These are phyloP conservation scores for Candida xyloterini DNA, from an alignment of 805 yeast species.

Conservation along the genomic window DNA sequence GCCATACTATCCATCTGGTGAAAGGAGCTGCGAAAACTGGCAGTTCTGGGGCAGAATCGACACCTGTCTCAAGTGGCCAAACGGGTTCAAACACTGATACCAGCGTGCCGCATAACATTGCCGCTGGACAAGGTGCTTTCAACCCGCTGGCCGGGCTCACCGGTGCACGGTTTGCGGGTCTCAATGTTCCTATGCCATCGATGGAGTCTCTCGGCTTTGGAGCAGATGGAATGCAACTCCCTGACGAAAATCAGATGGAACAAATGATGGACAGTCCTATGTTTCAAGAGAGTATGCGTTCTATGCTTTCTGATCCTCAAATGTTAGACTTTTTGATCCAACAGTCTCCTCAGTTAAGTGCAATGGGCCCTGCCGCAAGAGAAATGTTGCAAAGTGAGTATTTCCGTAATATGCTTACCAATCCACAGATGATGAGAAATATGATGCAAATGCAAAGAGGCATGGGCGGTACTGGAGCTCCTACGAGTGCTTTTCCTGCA, in stretches of 20 bases:
- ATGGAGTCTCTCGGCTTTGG: constrained; percentile 64
- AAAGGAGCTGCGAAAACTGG: constrained; percentile 58
- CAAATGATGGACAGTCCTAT: constrained; percentile 78
- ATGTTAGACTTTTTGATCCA: constrained; percentile 79
- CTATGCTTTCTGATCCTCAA: constrained; percentile 81
- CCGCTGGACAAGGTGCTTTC: constrained; percentile 85
- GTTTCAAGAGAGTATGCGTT: constrained; percentile 77
- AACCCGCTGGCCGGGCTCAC: constrained; percentile 91
- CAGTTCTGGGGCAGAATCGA: constrained; percentile 20
- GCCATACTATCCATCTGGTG: constrained; percentile 86
- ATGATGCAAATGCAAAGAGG: constrained; percentile 72
- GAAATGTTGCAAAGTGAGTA: constrained; percentile 80
- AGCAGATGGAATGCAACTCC: constrained; percentile 85
- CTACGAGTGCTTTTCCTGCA: constrained; percentile 41
- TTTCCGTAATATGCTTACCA: constrained; percentile 73
- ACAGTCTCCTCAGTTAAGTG: constrained; percentile 79
- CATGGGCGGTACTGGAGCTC: constrained; percentile 36
- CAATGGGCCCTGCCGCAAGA: constrained; percentile 87
- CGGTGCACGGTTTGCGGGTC: constrained; percentile 95
- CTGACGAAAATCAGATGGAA: constrained; percentile 72
- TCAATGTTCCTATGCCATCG: constrained; percentile 75
- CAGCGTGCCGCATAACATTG: constrained; percentile 68
- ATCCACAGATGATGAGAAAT: constrained; percentile 82
- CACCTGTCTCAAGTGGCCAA: constrained; percentile 21
- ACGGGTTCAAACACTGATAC: constrained; percentile 26